Conservation (phyloP, 176 grass and related monocot genomes). For the Avena sativa region DNA sequence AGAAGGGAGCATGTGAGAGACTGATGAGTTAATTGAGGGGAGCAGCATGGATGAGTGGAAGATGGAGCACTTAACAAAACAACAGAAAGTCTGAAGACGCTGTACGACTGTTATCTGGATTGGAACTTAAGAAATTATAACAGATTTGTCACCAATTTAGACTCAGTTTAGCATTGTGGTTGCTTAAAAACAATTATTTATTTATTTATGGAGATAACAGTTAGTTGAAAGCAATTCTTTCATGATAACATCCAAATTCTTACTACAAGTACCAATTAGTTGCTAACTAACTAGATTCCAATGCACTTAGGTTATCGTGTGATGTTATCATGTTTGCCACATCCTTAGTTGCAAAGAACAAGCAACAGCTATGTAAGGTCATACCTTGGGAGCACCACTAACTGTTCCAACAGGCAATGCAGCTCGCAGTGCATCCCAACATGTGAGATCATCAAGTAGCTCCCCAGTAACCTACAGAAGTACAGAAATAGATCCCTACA, state of each 20-base stretch:
- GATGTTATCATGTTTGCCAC: background rate
- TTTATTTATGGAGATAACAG: background rate
- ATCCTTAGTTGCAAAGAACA: background rate
- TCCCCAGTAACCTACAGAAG: conserved; percentile 77
- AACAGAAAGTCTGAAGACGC: background rate
- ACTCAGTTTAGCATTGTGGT: background rate
- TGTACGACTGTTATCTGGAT: background rate
- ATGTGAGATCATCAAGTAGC: conserved; percentile 74
- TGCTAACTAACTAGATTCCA: background rate
- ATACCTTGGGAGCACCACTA: conserved; percentile 95
- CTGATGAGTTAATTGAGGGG: background rate
- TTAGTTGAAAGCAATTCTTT: background rate
- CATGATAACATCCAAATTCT: background rate
- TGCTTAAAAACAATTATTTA: background rate
- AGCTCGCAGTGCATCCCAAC: conserved; percentile 84
- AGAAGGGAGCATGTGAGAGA: background rate
- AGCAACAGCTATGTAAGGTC: background rate
- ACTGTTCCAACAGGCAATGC: conserved; percentile 94
- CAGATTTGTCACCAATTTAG: background rate
- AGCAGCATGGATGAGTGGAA: background rate
- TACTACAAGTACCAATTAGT: background rate
- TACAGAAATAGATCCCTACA: background rate
- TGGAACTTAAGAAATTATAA: background rate
- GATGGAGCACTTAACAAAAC: background rate
- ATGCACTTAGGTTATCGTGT: background rate